Percentiles rank a stretch among this genome's conserved stretches.
Conservation (phyloP, 2,329 filamentous ascomycete species). For the Colletotrichum karsti region DNA sequence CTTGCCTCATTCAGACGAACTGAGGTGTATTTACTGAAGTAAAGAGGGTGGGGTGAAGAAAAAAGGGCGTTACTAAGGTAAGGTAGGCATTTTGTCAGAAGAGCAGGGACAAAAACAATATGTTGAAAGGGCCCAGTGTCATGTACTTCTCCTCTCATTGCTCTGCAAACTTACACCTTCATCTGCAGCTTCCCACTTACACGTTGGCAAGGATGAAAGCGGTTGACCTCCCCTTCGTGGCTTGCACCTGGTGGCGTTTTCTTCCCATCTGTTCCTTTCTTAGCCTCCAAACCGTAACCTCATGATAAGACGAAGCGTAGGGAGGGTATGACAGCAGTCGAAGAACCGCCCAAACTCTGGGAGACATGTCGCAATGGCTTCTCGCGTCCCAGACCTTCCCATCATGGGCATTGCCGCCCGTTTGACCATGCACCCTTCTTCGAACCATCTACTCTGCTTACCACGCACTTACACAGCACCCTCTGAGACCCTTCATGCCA, state of each 20-base stretch:
- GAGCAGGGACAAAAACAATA: background rate
- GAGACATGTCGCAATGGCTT: background rate
- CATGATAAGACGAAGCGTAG: background rate
- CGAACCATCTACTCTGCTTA: background rate
- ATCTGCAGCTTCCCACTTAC: constrained; percentile 15
- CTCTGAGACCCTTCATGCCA: constrained; percentile 3
- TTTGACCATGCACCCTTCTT: background rate
- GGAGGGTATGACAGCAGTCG: background rate
- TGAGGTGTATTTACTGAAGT: background rate
- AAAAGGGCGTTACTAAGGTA: background rate
- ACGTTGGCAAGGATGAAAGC: constrained; percentile 12
- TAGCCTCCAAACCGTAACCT: background rate
- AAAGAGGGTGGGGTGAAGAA: background rate
- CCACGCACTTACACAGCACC: background rate
- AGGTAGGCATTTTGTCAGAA: too few relatives aligned
- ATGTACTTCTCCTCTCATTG: background rate
- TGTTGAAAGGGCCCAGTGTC: background rate
- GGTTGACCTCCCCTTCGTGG: constrained; percentile 2
- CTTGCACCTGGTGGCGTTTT: constrained; percentile 5
- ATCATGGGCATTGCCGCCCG: background rate
- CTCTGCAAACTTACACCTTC: constrained; percentile 7
- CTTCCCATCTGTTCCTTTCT: background rate
- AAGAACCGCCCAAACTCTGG: background rate
- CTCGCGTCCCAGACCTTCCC: constrained; percentile 1
- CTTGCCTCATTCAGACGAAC: background rate